Percentiles rank a stretch among this genome's conserved stretches.
Evolutionary conservation across 2,329 filamentous ascomycete genomes (phyloP).

Genomic region (Cytospora chrysosperma): DNA sequence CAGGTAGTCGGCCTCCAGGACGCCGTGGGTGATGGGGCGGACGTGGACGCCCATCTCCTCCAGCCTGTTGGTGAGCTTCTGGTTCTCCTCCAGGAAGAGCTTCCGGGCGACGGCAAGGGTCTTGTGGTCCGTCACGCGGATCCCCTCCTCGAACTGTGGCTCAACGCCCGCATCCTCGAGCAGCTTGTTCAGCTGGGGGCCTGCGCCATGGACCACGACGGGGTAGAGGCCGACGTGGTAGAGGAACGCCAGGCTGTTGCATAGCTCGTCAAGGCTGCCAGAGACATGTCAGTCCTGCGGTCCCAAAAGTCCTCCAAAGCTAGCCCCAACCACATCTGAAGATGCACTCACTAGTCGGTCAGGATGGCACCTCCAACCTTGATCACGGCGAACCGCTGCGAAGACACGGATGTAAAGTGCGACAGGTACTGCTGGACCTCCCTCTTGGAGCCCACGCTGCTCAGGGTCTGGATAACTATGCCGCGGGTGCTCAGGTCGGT

Average conservation of each 20-base stretch:
- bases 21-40: conserved; percentile 83
- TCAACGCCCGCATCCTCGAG: conserved; percentile 89
- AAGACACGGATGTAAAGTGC: conserved; percentile 94
- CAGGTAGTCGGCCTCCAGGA: conserved; percentile 90
- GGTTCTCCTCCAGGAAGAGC: conserved; percentile 92
- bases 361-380: conserved; percentile 97
- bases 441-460: conserved; percentile 92
- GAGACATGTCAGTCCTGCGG: conserved; percentile 5
- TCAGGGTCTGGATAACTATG: conserved; percentile 85
- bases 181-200: conserved; percentile 90
- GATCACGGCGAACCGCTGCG: conserved; percentile 96
- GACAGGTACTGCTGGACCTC: conserved; percentile 97
- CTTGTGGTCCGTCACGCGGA: conserved; percentile 92
- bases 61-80: conserved; percentile 85
- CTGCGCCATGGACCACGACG: conserved; percentile 91
- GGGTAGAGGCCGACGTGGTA: conserved; percentile 94
- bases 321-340: too few species aligned
- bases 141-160: conserved; percentile 94
- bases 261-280: conserved; percentile 76
- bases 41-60: conserved; percentile 88
- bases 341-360: conserved; percentile 65
- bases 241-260: conserved; percentile 83
- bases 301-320: not conserved
- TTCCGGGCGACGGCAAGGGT: conserved; percentile 87
- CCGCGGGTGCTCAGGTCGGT: conserved; percentile 65